phyloP scores from a whole-genome alignment of 129 eudicot genomes.

The Flaveria bidentis region DNA sequence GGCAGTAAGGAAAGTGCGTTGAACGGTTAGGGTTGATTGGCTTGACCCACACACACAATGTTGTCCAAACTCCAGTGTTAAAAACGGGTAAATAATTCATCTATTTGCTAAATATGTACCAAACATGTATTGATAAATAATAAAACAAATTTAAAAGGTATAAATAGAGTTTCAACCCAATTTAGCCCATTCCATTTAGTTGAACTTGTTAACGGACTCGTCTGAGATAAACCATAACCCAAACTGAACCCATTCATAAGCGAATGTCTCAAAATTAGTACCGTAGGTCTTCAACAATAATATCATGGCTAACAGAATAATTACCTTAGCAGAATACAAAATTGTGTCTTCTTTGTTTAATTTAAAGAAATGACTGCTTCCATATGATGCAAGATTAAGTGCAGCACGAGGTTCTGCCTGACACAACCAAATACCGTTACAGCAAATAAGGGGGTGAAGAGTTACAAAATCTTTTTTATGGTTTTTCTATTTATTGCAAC shows the following conservation, averaged over 20 bases:
- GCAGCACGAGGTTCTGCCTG: constrained; percentile 99
- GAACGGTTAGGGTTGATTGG: neutral
- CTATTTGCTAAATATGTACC: neutral
- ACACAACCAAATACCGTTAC: constrained; percentile 45
- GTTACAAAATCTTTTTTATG: neutral
- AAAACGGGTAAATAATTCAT: neutral
- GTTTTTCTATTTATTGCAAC: constrained; percentile 26
- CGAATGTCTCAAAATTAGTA: no score
- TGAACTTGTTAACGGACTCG: no score
- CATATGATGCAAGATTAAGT: constrained; percentile 91
- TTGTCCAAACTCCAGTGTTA: neutral
- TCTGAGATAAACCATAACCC: no score
- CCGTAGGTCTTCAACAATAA: no score
- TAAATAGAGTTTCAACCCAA: no score
- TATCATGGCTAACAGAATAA: neutral
- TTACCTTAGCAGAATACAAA: constrained; percentile 98
- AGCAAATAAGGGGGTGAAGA: constrained; percentile 18
- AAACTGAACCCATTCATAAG: no score
- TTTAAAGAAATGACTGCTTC: constrained; percentile 97
- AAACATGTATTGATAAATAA: neutral
- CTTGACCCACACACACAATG: neutral
- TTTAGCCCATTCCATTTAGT: no score
- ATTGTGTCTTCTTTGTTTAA: constrained; percentile 86
- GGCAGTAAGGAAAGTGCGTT: neutral
- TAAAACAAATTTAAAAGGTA: neutral